Base-by-base conservation (phyloP, 202 grass and related monocot genomes). In the Panicum virgatum region DNA sequence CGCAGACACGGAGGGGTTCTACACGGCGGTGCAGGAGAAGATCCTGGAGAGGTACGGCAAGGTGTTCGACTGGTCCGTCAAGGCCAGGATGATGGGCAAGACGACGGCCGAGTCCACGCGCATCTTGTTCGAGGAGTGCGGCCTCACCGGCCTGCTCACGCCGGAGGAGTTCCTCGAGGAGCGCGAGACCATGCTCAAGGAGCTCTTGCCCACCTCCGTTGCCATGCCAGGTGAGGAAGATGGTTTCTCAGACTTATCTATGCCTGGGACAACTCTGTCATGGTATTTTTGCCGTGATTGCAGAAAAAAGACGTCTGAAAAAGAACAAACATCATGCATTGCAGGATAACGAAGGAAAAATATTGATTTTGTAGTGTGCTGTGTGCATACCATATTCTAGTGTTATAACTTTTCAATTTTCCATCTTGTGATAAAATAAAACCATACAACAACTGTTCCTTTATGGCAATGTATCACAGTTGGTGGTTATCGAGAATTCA, bases 71-170 rank as follows among this genome's bases (percentile, higher is more conserved):
- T 95, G 92, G 92, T 86, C 88, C 30, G 65, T 94, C 44, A 91
- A 94, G 80, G 90, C 92, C 22, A 88, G 93, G 88, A 81, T 95
- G 96, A 98, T 93, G 90, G 92, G 96, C 75, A 95, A 89, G 86
- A 98, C 93, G 85, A 89, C 90, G 20, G 75, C 40, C 0, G 96
- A 95, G 76, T 93, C 90, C 6, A 93, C 89, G 16, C 89, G 63
- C 64, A 95, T 98, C 74, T 98, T 95, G 46, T 85, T 98, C 11
- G 88, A 93, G 10, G 90, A 84, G 43, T 93, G 72, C 62, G 90
- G 85, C 9, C 90, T 98, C 64, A 53, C 40, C 2, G 87, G 90
- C 12, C 60, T 98, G 26, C 92, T 98, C 63, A 93, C 96, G 0
- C 87, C 96, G 11, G 90, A 93, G 77, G 88, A 80, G 65, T 95